A percentile compares a stretch with the other conserved stretches of the same genome.
phyloP scores from a whole-genome alignment of 2,329 filamentous ascomycete species.

The Alternaria postmessia region DNA sequence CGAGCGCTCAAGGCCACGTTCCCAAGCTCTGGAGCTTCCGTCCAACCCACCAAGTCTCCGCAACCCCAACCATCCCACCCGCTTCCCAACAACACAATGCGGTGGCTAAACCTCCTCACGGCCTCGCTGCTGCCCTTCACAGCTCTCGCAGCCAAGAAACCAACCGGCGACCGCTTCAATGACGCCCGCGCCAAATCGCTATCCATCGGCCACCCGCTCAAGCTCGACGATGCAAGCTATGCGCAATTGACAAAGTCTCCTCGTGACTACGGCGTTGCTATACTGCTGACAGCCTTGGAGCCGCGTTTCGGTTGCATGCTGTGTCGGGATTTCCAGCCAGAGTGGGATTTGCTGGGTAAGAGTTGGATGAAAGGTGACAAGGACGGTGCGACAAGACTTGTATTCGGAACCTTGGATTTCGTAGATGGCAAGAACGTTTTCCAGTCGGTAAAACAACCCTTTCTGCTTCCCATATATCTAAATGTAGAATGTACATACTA shows the following conservation, averaged over 20 bases:
- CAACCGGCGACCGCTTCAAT: slow-evolving; percentile 70
- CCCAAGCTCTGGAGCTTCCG: slow-evolving; percentile 26
- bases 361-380: slow-evolving; percentile 90
- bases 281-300: slow-evolving; percentile 89
- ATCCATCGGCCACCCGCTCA: slow-evolving; percentile 68
- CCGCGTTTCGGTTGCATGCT: slow-evolving; percentile 82
- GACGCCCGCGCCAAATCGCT: slow-evolving; percentile 74
- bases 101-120: slow-evolving; percentile 67
- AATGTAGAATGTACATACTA: not conserved
- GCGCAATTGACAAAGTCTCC: slow-evolving; percentile 76
- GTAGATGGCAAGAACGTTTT: slow-evolving; percentile 83
- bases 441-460: slow-evolving; percentile 71
- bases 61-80: slow-evolving; percentile 26
- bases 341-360: slow-evolving; percentile 86
- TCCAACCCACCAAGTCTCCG: slow-evolving; percentile 31
- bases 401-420: slow-evolving; percentile 91
- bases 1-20: slow-evolving; percentile 45
- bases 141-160: slow-evolving; percentile 70
- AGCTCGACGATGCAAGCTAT: slow-evolving; percentile 80
- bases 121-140: slow-evolving; percentile 69
- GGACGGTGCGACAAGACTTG: slow-evolving; percentile 71
- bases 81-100: slow-evolving; percentile 65
- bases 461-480: not conserved
- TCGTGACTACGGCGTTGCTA: slow-evolving; percentile 81
- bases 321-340: slow-evolving; percentile 90